Conservation (phyloP, 2,329 filamentous ascomycete species). For the Aureobasidium sp. region DNA sequence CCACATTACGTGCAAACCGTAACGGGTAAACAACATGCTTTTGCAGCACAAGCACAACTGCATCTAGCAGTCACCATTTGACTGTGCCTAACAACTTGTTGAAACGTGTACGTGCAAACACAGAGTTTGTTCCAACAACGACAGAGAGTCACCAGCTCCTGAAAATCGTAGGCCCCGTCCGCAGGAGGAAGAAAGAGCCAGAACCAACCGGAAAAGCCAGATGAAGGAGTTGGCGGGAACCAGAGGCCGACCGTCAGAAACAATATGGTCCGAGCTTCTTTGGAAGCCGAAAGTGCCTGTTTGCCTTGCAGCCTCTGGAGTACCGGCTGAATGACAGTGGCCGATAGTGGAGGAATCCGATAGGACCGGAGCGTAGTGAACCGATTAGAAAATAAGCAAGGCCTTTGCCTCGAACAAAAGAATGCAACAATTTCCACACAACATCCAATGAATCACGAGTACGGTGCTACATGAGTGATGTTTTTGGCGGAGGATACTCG, state of each 20-base stretch:
- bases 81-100: neutral
- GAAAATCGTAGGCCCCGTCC: neutral
- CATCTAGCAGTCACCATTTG: neutral
- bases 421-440: neutral
- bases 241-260: neutral
- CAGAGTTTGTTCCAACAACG: neutral
- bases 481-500: neutral
- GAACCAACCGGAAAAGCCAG: neutral
- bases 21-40: neutral
- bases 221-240: too few relatives aligned
- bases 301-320: constrained; percentile 6
- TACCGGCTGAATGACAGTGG: constrained; percentile 8
- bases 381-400: neutral
- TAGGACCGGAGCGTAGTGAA: neutral
- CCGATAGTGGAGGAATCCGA: neutral
- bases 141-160: neutral
- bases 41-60: neutral
- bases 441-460: neutral
- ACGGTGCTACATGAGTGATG: neutral
- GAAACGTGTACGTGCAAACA: neutral
- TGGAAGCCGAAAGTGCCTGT: neutral
- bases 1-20: neutral
- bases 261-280: neutral
- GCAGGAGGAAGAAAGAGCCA: neutral
- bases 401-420: neutral